phyloP scores from a whole-genome alignment of 192 early-diverging fungal species.

The Spizellomyces sp. region DNA sequence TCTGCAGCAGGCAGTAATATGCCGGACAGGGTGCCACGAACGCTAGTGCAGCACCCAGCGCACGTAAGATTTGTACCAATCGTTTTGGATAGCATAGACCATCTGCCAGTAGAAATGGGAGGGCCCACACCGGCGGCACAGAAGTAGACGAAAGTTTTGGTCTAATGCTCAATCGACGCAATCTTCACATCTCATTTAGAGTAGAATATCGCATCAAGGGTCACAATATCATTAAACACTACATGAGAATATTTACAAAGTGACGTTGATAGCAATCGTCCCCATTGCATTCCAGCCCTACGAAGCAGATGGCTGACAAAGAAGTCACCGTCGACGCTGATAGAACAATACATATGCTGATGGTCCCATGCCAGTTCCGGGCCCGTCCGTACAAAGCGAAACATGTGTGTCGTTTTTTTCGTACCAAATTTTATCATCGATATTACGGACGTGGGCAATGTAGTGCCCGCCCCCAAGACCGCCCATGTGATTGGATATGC shows the following conservation, averaged over 20 bases:
- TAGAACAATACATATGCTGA: slow-evolving; percentile 45
- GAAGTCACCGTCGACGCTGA: slow-evolving; percentile 24
- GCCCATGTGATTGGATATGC: slow-evolving; percentile 52
- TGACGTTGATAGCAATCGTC: neutral
- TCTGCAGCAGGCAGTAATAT: no score
- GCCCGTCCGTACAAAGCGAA: slow-evolving; percentile 7
- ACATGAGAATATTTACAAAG: neutral
- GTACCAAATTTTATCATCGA: slow-evolving; percentile 41
- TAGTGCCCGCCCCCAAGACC: slow-evolving; percentile 57
- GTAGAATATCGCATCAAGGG: neutral
- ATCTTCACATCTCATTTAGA: neutral
- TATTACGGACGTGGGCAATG: slow-evolving; percentile 41
- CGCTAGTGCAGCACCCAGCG: slow-evolving; percentile 29
- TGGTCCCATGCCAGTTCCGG: slow-evolving; percentile 1
- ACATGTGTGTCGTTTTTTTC: slow-evolving; percentile 30
- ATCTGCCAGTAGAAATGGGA: slow-evolving; percentile 28
- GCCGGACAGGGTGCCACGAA: neutral
- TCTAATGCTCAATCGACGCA: neutral
- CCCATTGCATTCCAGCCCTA: neutral
- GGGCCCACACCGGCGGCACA: neutral
- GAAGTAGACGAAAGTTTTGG: neutral
- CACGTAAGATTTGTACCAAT: slow-evolving; percentile 43
- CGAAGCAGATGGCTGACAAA: neutral
- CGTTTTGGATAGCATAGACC: slow-evolving; percentile 42
- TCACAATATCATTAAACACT: neutral